Evolutionary conservation across 176 grass and related monocot species (phyloP), one percentile per base, ranked within the genome.

Genomic region (Aegilops tauschii): DNA sequence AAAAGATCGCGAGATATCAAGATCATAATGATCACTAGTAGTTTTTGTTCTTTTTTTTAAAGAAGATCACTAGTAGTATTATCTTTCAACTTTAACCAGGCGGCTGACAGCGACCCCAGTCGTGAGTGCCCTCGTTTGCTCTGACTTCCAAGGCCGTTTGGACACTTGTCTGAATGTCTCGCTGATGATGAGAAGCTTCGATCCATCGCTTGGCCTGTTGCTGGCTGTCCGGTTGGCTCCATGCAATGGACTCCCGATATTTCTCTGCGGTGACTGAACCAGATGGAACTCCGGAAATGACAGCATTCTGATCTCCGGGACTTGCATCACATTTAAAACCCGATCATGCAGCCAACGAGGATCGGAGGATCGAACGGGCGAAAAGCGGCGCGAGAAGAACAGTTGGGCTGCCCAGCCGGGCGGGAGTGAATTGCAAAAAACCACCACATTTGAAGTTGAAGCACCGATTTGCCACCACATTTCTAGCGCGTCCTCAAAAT

Each of bases 101-200:
- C 39, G 39, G 62, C 62, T 66, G 32, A 67, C 25, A 61, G 66
- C 80, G 80, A 80, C 65, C 14, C 6, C 9, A 75, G 74, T 59
- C 73, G 65, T 66, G 73, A 83, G 73, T 28, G n/a, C 5, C 82
- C 28, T 79, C 73, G 31, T 36, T n/a, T 28, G 70, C 73, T 65
- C 69, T 18, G 11, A 78, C 30, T 65, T 70, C 54, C 9, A 20
- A 6, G 66, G 12, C 49, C 50, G 30, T 56, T 40, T 29, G 17
- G 73, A 28, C 80, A 20, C 39, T 65, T 79, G 88, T 30, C 11
- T 71, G 21, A 5, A 8, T 52, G 34, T 17, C 79, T 54, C 7
- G 63, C 12, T 4, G 62, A 75, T 52, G 83, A 44, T 44, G 42
- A 54, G 66, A 77, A 77, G 64, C 39, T 77, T 65, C 87, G 0